Base-by-base conservation (phyloP, 108 stramenopile genomes). In the Bacterosira constricta region DNA sequence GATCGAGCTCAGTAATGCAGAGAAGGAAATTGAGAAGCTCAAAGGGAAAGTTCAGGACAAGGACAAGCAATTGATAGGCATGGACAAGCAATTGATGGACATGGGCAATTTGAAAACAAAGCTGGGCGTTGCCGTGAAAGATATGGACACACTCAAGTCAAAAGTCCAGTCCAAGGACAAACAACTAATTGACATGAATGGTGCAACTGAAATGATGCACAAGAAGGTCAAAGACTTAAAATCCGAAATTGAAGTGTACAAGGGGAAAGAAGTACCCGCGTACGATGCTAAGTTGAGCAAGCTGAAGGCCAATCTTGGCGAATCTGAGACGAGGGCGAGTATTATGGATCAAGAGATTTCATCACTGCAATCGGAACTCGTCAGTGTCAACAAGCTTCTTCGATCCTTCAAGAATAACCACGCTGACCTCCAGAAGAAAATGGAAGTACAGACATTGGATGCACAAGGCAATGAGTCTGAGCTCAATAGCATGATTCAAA, bases 331-430 rank as follows among this genome's bases (percentile, higher is more conserved):
- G 54, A 73, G 45, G 29, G 23, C 23, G 17, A 23, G 5, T 8
- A 42, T 20, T 20, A 63, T 30, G 61, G 44, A 25, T 17, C 18
- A 63, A n/a, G 61, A 63, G 44, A 29, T 63, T 39, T 37, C 61
- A 15, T 63, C 61, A 15, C 44, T 73, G 9, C 53, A 63, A 54
- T 63, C 52, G 9, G 50, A 73, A 41, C 39, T 73, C 12, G 31
- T 39, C 6, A 34, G 42, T 17, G 32, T 41, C 31, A 53, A 73
- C 13, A n/a, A 37, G 1, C 47, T 39, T 8, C 30, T 73, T 13
- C 18, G 53, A 6, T 38, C 30, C 30, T 63, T 41, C 10, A 41
- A 63, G 31, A 23, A 46, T 18, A 63, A 55, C 13, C 30, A 46
- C 35, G 31, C 49, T 3, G 11, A 34, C 31, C 62, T 63, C 1